Evolutionary conservation across 805 yeast species (phyloP), one percentile per base, ranked within the genome.

Genomic region (Candida silvicultrix): DNA sequence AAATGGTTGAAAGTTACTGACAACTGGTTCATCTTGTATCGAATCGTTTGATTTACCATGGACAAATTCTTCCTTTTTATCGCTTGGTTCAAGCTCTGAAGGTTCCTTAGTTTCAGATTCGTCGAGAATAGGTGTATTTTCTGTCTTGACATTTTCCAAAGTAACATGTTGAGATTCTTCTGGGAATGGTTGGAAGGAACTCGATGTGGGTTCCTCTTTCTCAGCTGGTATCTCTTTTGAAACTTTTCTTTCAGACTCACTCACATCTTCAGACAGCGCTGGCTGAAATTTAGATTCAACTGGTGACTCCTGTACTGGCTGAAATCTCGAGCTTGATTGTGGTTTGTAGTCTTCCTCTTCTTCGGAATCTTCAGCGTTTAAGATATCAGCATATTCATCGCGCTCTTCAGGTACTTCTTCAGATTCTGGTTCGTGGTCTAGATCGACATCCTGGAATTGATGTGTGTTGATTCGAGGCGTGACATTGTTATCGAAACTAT

Each of bases 391-490:
- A 28, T 52, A 54, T n/a, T 39, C 48, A 19, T 52, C 55, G 38
- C 9, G 15, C 15, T 21, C 18, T 16, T 12, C 11, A 3, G 23
- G 19, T 16, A 41, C 41, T 18, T 36, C 36, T 22, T 43, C 44
- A 21, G 40, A 34, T 21, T 44, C 45, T 32, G 32, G 44, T 11
- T 19, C 43, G 2, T 32, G 19, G 35, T 53, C 59, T 2, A 57
- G 55, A 41, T 58, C 64, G 16, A 58, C 56, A 16, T 61, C 56
- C 59, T 47, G 43, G 35, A 50, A 50, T 28, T 22, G 39, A 40
- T 42, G 39, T 36, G 23, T 8, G 28, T 38, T 44, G 14, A 42
- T 34, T 19, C 43, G 46, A 9, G 47, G 49, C 2, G 49, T 45
- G 22, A 2, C 12, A 11, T 28, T 7, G 4, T 19, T 45, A 20